Evolutionary conservation across 768 basidiomycete species (phyloP).

Genomic region (Pleurotus platypus): DNA sequence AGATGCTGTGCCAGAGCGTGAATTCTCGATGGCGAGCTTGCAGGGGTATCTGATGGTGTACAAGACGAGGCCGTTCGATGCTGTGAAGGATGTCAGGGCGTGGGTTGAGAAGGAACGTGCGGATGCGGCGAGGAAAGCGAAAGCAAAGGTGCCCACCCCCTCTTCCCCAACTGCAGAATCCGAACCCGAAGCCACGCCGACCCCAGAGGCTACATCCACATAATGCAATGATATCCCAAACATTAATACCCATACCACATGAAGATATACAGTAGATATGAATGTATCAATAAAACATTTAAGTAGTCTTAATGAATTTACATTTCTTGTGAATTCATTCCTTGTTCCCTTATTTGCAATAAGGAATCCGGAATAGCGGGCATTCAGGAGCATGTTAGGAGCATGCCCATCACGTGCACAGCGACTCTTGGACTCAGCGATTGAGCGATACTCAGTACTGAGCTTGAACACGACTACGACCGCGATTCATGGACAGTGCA

Average conservation of each 20-base stretch:
- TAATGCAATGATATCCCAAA: slow-evolving; percentile 9
- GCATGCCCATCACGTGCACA: too few relatives aligned
- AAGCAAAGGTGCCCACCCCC: not conserved
- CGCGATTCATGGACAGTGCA: not conserved
- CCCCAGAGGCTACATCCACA: slow-evolving; percentile 22
- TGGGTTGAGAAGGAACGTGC: slow-evolving; percentile 50
- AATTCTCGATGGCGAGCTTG: slow-evolving; percentile 46
- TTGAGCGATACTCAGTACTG: not conserved
- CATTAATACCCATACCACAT: not conserved
- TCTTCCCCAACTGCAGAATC: not conserved
- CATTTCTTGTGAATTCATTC: too few relatives aligned
- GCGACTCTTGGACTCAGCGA: too few relatives aligned
- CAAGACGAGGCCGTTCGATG: slow-evolving; percentile 56
- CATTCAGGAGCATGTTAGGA: too few relatives aligned
- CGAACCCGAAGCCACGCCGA: slow-evolving; percentile 5
- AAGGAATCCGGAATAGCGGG: too few relatives aligned
- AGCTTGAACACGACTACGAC: not conserved
- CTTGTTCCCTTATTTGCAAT: too few relatives aligned
- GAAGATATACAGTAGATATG: too few relatives aligned
- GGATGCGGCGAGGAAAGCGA: slow-evolving; percentile 8
- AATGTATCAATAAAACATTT: too few relatives aligned
- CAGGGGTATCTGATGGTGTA: slow-evolving; percentile 68
- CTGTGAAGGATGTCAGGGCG: slow-evolving; percentile 37
- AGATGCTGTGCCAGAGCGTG: slow-evolving; percentile 43
- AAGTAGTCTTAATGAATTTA: too few relatives aligned